These are phyloP conservation scores for Yamadazyma olivae DNA, from an alignment of 805 yeast genomes.

Conservation along the genomic window DNA sequence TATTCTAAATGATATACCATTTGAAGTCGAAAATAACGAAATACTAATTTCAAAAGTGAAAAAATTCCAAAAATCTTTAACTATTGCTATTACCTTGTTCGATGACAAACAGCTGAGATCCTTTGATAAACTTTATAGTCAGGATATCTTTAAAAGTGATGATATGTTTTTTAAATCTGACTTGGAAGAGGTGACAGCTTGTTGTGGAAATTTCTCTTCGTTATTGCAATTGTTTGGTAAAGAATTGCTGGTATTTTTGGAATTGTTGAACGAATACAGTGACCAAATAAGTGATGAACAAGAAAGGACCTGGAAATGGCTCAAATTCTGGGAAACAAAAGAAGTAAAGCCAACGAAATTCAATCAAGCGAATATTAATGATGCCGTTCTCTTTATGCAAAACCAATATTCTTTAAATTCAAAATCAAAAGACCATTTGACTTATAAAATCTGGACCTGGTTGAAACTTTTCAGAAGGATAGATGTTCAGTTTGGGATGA, in stretches of 20 bases:
- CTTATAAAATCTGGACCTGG: conserved; percentile 44
- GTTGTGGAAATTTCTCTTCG: conserved; percentile 76
- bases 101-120: conserved; percentile 56
- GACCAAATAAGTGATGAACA: conserved; percentile 10
- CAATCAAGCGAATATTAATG: conserved; percentile 22
- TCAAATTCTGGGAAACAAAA: conserved; percentile 45
- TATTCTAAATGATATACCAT: conserved; percentile 59
- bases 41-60: conserved; percentile 36
- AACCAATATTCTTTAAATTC: conserved; percentile 18
- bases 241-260: conserved; percentile 51
- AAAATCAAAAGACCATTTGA: conserved; percentile 6
- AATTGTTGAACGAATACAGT: conserved; percentile 38
- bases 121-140: conserved; percentile 54
- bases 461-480: conserved; percentile 53
- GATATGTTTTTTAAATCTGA: conserved; percentile 46
- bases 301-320: conserved; percentile 47
- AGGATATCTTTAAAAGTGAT: conserved; percentile 44
- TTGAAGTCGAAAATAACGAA: conserved; percentile 29
- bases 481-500: conserved; percentile 74
- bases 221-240: conserved; percentile 59
- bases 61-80: conserved; percentile 46
- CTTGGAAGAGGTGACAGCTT: conserved; percentile 80
- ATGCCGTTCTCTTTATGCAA: conserved; percentile 30
- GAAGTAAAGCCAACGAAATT: background rate
- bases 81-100: conserved; percentile 52